A percentile compares a stretch with the other conserved stretches of the same genome.
Evolutionary conservation across 768 basidiomycete genomes (phyloP).

Genomic region (Gautieria morchelliformis): DNA sequence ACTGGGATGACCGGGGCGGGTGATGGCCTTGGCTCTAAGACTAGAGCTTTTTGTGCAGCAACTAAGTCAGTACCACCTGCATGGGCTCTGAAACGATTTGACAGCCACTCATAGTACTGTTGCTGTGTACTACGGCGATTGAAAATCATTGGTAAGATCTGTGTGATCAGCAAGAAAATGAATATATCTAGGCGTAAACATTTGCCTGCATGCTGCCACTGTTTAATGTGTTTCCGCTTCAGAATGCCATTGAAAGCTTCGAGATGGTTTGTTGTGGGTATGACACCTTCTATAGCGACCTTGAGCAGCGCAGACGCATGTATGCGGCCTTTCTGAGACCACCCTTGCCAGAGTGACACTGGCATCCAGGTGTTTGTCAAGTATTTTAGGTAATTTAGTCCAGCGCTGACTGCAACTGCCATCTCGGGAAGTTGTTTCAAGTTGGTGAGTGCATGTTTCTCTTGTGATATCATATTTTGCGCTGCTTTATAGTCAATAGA

Average conservation of each 20-base stretch:
- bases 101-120: not conserved
- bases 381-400: slow-evolving; percentile 4
- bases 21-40: not conserved
- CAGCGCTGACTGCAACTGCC: not conserved
- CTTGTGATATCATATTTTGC: not conserved
- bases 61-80: not conserved
- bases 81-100: not conserved
- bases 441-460: not conserved
- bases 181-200: slow-evolving; percentile 17
- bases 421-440: not conserved
- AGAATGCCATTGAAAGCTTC: slow-evolving; percentile 26
- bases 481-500: not conserved
- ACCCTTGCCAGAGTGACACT: slow-evolving; percentile 18
- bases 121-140: not conserved
- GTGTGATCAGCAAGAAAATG: not conserved
- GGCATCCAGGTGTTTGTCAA: slow-evolving; percentile 12
- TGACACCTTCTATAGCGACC: slow-evolving; percentile 14
- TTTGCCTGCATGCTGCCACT: slow-evolving; percentile 19
- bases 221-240: slow-evolving; percentile 20
- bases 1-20: not conserved
- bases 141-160: not conserved
- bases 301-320: slow-evolving; percentile 18
- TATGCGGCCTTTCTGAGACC: slow-evolving; percentile 21
- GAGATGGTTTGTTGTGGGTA: slow-evolving; percentile 26
- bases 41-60: not conserved